Conservation (phyloP, 2,329 filamentous ascomycete species). For the Colletotrichum neosansevieriae region DNA sequence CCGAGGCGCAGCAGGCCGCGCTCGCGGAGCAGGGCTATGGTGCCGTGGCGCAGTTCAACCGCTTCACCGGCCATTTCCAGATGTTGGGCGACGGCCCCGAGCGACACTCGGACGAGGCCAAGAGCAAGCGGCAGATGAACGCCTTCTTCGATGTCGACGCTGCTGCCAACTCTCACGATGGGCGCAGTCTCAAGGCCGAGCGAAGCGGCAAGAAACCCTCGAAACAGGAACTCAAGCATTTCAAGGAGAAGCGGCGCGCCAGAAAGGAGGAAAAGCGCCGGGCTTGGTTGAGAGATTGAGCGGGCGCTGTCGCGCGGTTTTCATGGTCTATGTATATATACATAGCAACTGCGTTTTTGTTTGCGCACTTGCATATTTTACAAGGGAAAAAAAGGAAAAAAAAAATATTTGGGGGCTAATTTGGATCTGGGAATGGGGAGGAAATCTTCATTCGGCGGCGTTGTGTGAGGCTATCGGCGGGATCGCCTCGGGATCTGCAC, state of each 20-base stretch:
- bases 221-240: conserved; percentile 89
- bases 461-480: conserved; percentile 28
- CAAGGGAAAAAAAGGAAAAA: neutral
- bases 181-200: conserved; percentile 91
- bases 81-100: conserved; percentile 75
- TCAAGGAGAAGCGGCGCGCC: conserved; percentile 88
- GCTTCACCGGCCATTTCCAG: conserved; percentile 90
- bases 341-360: neutral
- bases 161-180: conserved; percentile 90
- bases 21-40: conserved; percentile 65
- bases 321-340: too few species aligned
- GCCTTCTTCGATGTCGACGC: conserved; percentile 97
- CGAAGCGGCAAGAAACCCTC: conserved; percentile 84
- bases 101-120: conserved; percentile 87
- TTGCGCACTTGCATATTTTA: neutral
- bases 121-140: conserved; percentile 88
- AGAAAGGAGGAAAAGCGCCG: conserved; percentile 95
- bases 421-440: conserved; percentile 19
- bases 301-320: neutral
- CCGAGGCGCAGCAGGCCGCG: conserved; percentile 47
- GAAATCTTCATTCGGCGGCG: conserved; percentile 31
- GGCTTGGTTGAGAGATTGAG: conserved; percentile 89
- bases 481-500: conserved; percentile 16
- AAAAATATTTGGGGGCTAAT: neutral
- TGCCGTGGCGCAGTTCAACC: conserved; percentile 85